Conservation (phyloP, 768 basidiomycete genomes). For the Kwoniella bestiolae region DNA sequence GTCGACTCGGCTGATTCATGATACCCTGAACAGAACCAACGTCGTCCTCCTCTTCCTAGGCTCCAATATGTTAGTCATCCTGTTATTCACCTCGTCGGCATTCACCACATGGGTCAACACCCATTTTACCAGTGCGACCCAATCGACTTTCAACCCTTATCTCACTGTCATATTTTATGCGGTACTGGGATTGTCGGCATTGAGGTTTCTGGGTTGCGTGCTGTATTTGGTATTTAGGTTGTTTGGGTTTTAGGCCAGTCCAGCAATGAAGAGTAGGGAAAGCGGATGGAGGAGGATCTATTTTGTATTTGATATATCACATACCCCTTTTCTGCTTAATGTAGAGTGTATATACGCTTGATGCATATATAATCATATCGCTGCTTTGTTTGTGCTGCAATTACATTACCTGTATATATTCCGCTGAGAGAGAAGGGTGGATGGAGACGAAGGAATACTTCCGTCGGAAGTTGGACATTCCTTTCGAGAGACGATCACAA, state of each 20-base stretch:
- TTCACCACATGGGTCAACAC: constrained; percentile 74
- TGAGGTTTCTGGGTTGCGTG: constrained; percentile 79
- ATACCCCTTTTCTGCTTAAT: neutral
- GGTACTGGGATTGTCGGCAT: constrained; percentile 74
- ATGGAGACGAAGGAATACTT: neutral
- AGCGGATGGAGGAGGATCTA: neutral
- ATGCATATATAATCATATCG: neutral
- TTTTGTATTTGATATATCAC: neutral
- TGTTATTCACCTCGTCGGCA: constrained; percentile 64
- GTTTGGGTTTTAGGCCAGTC: constrained; percentile 42
- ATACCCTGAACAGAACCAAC: constrained; percentile 40
- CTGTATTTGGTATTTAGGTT: constrained; percentile 73
- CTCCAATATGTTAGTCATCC: constrained; percentile 72
- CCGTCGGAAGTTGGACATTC: neutral
- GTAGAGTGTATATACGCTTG: constrained; percentile 1
- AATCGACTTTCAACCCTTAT: constrained; percentile 83
- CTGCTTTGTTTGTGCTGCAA: too few relatives aligned
- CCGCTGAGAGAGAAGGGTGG: too few relatives aligned
- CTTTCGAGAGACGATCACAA: too few relatives aligned
- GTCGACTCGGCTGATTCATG: too few relatives aligned
- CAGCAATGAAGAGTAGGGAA: too few relatives aligned
- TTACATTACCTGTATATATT: too few relatives aligned
- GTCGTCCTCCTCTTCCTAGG: constrained; percentile 60
- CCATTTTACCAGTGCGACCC: constrained; percentile 63
- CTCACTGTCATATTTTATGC: constrained; percentile 74